These are phyloP conservation scores for Mimosa pudica DNA, from an alignment of 306 rosid species.

Conservation along the genomic window DNA sequence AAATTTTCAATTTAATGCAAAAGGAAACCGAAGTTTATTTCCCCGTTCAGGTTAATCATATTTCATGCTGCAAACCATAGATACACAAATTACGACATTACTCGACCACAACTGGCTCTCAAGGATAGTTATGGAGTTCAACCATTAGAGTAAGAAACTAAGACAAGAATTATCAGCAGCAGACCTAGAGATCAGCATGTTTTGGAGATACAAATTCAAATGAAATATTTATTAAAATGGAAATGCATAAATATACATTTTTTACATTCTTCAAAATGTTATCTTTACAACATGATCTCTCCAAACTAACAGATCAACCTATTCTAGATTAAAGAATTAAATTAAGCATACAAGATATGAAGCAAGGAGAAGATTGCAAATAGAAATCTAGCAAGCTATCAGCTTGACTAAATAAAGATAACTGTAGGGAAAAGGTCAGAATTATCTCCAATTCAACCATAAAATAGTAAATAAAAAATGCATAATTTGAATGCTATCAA, in stretches of 20 bases:
- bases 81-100: background rate
- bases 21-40: background rate
- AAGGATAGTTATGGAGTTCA: background rate
- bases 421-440: background rate
- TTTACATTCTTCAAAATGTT: background rate
- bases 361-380: background rate
- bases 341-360: background rate
- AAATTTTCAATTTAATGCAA: background rate
- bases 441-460: constrained; percentile 9
- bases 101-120: background rate
- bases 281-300: background rate
- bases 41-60: background rate
- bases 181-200: background rate
- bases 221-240: background rate
- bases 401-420: constrained; percentile 12
- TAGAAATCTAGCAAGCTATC: background rate
- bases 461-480: constrained; percentile 18
- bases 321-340: background rate
- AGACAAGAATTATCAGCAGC: background rate
- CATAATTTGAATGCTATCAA: constrained; percentile 18
- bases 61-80: background rate
- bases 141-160: background rate
- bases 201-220: background rate
- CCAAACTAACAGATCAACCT: background rate
- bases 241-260: background rate